phyloP scores from a whole-genome alignment of 2,329 filamentous ascomycete genomes.

The Colletotrichum limetticola region DNA sequence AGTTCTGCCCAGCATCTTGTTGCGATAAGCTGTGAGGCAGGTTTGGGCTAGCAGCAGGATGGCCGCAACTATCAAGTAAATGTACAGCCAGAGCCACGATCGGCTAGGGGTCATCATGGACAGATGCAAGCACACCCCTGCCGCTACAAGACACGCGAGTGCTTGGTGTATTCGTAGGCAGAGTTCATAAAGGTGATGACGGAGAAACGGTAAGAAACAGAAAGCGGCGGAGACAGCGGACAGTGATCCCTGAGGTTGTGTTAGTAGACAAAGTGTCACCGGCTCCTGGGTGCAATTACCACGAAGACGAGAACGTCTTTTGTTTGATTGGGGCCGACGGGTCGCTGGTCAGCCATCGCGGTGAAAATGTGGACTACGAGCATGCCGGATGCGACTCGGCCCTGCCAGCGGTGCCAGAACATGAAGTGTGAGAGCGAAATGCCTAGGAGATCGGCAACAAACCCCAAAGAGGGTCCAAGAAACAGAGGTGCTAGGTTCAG shows the following conservation, averaged over 20 bases:
- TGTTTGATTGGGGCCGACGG: background rate
- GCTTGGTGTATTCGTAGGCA: background rate
- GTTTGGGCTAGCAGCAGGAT: background rate
- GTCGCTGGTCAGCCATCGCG: background rate
- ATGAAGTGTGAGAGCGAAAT: background rate
- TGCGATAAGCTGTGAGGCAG: background rate
- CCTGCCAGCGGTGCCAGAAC: background rate
- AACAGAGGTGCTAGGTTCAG: background rate
- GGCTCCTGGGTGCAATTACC: background rate
- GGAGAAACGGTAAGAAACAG: background rate
- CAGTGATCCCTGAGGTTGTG: background rate
- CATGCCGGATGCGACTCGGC: background rate
- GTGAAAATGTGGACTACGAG: background rate
- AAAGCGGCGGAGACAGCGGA: background rate
- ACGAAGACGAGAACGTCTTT: background rate
- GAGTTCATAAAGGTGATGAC: background rate
- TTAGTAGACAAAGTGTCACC: background rate
- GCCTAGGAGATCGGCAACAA: background rate
- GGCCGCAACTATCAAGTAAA: background rate
- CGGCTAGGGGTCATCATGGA: background rate
- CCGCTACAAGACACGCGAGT: background rate
- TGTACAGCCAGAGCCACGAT: background rate
- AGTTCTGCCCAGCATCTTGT: background rate
- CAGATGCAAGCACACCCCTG: background rate
- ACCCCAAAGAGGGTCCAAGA: background rate